Base-by-base conservation (phyloP, 148 eudicot genomes). In the Bassia scoparia region DNA sequence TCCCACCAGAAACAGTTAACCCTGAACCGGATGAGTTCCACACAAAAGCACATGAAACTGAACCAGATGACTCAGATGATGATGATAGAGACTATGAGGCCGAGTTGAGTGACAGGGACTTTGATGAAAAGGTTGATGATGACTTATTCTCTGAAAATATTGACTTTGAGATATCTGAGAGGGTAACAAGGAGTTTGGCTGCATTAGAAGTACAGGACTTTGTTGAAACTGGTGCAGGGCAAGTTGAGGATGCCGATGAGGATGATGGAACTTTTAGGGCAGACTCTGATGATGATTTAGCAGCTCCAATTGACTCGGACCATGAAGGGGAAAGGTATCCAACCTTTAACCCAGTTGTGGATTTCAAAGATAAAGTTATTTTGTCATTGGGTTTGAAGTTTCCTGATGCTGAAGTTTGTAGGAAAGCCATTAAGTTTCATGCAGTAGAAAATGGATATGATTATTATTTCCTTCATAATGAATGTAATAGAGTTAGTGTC, bases 251-350 rank as follows among this genome's bases (percentile, higher is more conserved):
- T 27, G 44, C 33, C 1, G 37, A 14, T 4, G 29, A 23, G 31
- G 60, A 48, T n/a, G 69, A 73, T 23, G 72, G 43, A 4, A 52
- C 70, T 31, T 71, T 62, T 48, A 79, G 50, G 35, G 33, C 12
- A 37, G 55, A 52, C n/a, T 17, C 0, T 52, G 24, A 52, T 52
- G 23, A 16, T 17, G 55, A 16, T 20, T 2, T 52, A 3, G 5
- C 2, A 3, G 21, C 7, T 2, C 0, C 21, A 2, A 0, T 1
- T 52, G 61, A n/a, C 1, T 54, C 27, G 21, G 59, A 54, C 23
- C 9, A 54, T 18, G 59, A 54, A 6, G 59, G 4, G 0, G 27
- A 3, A 4, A 21, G 7, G 7, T 2, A 54, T 11, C 27, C 59
- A 20, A 23, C 4, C 1, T 54, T 54, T 31, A 56, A 56, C 31